Percentiles rank a stretch among this genome's conserved stretches.
Conservation (phyloP, 805 yeast species). For the Ogataea paraovalis region DNA sequence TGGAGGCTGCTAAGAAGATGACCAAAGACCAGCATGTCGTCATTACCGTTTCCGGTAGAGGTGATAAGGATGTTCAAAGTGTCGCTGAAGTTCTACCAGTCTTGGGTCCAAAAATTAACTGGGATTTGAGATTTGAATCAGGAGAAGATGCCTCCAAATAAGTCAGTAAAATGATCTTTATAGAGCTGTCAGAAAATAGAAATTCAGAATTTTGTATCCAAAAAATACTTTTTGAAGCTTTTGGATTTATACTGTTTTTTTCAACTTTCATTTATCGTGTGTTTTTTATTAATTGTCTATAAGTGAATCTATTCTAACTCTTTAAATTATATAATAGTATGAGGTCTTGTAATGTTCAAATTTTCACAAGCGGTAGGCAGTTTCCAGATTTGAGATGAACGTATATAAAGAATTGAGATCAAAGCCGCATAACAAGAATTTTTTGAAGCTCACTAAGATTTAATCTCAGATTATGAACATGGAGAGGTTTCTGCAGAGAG, state of each 20-base stretch:
- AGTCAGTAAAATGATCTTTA: not conserved
- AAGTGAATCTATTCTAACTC: too few species aligned
- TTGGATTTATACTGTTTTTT: too few species aligned
- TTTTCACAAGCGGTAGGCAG: too few species aligned
- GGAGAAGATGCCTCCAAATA: constrained; percentile 30
- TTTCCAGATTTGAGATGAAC: too few species aligned
- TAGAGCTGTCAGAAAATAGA: not conserved
- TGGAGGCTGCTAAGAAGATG: constrained; percentile 82
- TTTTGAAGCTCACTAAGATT: too few species aligned
- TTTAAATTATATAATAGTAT: too few species aligned
- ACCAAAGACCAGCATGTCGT: constrained; percentile 74
- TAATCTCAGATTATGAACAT: too few species aligned
- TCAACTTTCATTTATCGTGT: not conserved
- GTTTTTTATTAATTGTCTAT: not conserved
- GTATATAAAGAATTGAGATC: too few species aligned
- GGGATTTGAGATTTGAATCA: constrained; percentile 88
- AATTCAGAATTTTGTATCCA: not conserved
- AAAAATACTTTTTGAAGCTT: too few species aligned
- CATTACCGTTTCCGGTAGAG: constrained; percentile 94
- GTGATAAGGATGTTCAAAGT: constrained; percentile 97
- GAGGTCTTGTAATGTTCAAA: too few species aligned
- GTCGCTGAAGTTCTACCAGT: constrained; percentile 92
- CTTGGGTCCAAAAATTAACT: constrained; percentile 85
- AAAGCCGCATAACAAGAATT: too few species aligned
- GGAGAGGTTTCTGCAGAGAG: too few species aligned